Base-by-base conservation (phyloP, 1,139 yeast genomes). In the Diutina scorzettiae region DNA sequence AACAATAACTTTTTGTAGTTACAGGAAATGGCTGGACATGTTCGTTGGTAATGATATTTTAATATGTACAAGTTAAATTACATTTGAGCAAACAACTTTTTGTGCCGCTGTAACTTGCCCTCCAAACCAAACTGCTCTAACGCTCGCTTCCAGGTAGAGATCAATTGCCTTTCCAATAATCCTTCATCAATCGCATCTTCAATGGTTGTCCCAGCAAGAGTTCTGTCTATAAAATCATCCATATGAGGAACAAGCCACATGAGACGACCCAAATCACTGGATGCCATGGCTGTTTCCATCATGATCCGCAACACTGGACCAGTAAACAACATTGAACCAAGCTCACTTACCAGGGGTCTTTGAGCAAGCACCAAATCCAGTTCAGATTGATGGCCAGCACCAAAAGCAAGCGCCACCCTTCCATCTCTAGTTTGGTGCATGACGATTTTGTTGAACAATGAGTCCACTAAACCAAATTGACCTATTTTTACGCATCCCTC, bases 161-260 rank as follows among this genome's bases (percentile, higher is more conserved):
- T 20, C 18, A 34, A 23, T 14, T 34, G 17, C 8, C n/a, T 9
- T 5, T 34, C 39, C 7, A 34, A 14, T 11, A 18, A 20, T n/a
- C 23, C 39, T 4, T n/a, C 14, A n/a, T 19, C 17, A 14, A 16
- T 14, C 3, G 25, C 28, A 14, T 14, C 14, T 8, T 23, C 39
- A 6, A 21, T 23, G n/a, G 39, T 7, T 8, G 20, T 32, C 5
- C 39, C 39, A 2, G 16, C 28, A 2, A 34, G n/a, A 5, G 18
- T 18, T 16, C 39, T 28, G 6, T 21, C 39, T 4, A 65, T 43
- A 42, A 50, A 64, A n/a, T 49, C 48, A 45, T 66, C 70, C 43
- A 66, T 51, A 47, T 62, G 61, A 2, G 69, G 70, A 23, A 62
- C 51, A 14, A 65, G 43, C 71, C 71, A 66, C 59, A 64, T 55